phyloP scores from a whole-genome alignment of 345 rosid species.

The Turnera subulata region DNA sequence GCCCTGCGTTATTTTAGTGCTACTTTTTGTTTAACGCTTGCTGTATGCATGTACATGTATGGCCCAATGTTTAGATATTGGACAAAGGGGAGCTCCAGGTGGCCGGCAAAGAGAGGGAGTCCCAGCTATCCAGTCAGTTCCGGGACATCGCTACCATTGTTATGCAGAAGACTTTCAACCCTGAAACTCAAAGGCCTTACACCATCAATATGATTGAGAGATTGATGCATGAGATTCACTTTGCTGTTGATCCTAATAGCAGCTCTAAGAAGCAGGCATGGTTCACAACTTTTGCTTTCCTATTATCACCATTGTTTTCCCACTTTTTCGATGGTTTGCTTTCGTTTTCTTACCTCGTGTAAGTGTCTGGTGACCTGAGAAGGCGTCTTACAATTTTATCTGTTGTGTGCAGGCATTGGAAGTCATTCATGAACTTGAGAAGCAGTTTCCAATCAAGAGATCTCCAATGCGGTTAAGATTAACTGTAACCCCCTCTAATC shows the following conservation, averaged over 20 bases:
- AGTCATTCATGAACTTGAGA: conserved; percentile 88
- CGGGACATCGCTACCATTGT: conserved; percentile 91
- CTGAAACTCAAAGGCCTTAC: conserved; percentile 91
- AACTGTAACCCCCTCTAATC: conserved; percentile 40
- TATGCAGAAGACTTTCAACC: conserved; percentile 92
- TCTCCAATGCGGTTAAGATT: conserved; percentile 89
- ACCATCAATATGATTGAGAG: conserved; percentile 94
- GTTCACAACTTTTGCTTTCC: neutral
- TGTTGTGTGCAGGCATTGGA: conserved; percentile 64
- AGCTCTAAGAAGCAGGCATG: conserved; percentile 90
- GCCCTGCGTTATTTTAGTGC: too few relatives aligned
- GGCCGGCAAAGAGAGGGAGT: conserved; percentile 97
- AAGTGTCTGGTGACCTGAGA: too few relatives aligned
- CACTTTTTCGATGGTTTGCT: neutral
- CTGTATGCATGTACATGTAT: too few relatives aligned
- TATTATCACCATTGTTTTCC: neutral
- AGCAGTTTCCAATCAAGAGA: conserved; percentile 85
- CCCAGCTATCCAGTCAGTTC: conserved; percentile 86
- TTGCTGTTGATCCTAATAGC: conserved; percentile 83
- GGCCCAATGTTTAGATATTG: conserved; percentile 79
- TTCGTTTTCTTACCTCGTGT: too few relatives aligned
- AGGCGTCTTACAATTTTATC: conserved; percentile 2
- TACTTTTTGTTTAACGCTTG: too few relatives aligned
- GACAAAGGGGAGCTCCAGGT: conserved; percentile 98
- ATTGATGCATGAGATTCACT: conserved; percentile 89